phyloP scores from a whole-genome alignment of 352 stramenopile genomes.

The Elongisporangium undulatum region DNA sequence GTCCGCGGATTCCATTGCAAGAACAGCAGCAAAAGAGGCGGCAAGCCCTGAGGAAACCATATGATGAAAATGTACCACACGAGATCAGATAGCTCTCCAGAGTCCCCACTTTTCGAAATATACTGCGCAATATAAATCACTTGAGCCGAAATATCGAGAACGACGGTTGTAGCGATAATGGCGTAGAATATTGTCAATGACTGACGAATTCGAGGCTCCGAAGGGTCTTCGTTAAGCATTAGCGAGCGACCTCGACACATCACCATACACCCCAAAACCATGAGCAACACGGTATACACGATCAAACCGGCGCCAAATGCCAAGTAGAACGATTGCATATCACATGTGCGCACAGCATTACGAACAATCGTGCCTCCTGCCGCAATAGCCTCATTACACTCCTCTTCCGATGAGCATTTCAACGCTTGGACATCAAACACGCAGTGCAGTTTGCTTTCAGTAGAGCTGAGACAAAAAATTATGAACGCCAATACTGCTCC shows the following conservation, averaged over 20 bases:
- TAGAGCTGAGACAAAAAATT: constrained; percentile 43
- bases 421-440: constrained; percentile 66
- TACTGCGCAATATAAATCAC: constrained; percentile 89
- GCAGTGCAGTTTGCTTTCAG: constrained; percentile 58
- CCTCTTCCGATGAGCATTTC: constrained; percentile 42
- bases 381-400: constrained; percentile 51
- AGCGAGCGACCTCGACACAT: constrained; percentile 80
- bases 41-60: constrained; percentile 73
- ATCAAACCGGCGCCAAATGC: constrained; percentile 75
- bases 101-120: constrained; percentile 45
- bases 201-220: constrained; percentile 75
- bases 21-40: constrained; percentile 75
- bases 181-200: constrained; percentile 87
- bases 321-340: constrained; percentile 81
- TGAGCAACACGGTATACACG: constrained; percentile 80
- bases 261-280: constrained; percentile 84
- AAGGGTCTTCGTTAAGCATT: constrained; percentile 85
- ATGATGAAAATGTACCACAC: constrained; percentile 89
- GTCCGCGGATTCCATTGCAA: constrained; percentile 85
- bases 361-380: constrained; percentile 67
- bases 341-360: constrained; percentile 59
- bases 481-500: constrained; percentile 62
- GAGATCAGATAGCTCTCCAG: constrained; percentile 67
- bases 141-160: constrained; percentile 83
- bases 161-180: constrained; percentile 84